Evolutionary conservation across 495 filamentous ascomycete genomes (phyloP), one percentile per base, ranked within the genome.

Genomic region (Podospora bellae-mahoneyi): DNA sequence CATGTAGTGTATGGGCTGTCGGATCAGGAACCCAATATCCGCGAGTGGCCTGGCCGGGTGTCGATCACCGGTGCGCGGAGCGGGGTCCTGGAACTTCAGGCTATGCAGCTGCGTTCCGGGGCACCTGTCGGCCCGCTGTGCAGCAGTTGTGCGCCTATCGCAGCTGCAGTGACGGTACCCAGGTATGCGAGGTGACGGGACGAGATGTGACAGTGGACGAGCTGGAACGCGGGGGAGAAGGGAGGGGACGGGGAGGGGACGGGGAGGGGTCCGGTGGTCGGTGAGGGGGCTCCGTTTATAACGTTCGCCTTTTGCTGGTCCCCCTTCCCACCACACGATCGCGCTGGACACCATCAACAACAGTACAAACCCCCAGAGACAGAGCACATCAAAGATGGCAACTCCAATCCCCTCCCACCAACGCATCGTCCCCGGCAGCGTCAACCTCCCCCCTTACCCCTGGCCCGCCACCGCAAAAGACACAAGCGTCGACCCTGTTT

Each of bases 371-470:
- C 20, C 1, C 23, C 23, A 23, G 23, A 23, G 23, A 1, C 23
- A 1, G 30, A 57, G 10, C 54, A 57, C 16, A 23, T 23, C 23
- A 23, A 19, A 55, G 26, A 27, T 20, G 27, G 59, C 54, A 59
- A 13, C 53, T 10, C 28, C 32, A 32, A 69, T 59, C 10, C 30
- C 60, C 19, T 87, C 87, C 23, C 79, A 81, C 71, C 81, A 89
- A 64, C 82, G 85, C 58, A 74, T 84, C 48, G 88, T 86, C 69
- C 84, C 87, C 1, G 89, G 89, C 39, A 90, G 88, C 4, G 68
- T 80, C 72, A 85, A 86, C 65, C 77, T 87, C 63, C 76, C 80
- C 3, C 69, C 80, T 18, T 80, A 74, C 30, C 64, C 73, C 34
- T 84, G 80, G 77, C 83, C 84, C 6, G 66, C 62, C n/a, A 68